Evolutionary conservation across 192 early-diverging fungal species (phyloP).

Genomic region (Rhizoclosmatium globosum): DNA sequence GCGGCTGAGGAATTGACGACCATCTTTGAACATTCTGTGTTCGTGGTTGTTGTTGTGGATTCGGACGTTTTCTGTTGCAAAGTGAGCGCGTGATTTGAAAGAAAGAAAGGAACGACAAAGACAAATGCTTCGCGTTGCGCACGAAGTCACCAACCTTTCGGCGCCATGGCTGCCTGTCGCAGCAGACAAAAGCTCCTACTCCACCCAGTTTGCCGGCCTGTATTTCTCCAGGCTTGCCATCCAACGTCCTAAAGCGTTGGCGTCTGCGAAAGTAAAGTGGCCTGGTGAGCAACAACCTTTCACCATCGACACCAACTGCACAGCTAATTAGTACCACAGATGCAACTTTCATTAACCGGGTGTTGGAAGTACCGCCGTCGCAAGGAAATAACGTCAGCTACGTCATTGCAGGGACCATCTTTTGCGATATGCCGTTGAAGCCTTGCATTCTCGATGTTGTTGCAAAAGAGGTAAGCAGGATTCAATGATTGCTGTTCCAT

Average conservation of each 20-base stretch:
- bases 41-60: too few relatives aligned
- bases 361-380: slow-evolving; percentile 74
- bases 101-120: too few relatives aligned
- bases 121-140: neutral
- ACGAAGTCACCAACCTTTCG: neutral
- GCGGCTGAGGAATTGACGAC: too few relatives aligned
- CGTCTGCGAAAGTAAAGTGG: slow-evolving; percentile 68
- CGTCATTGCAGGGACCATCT: slow-evolving; percentile 80
- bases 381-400: slow-evolving; percentile 55
- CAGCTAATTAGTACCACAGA: slow-evolving; percentile 4
- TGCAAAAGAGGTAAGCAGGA: slow-evolving; percentile 72
- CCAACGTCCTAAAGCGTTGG: slow-evolving; percentile 68
- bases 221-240: slow-evolving; percentile 80
- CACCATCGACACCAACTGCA: neutral
- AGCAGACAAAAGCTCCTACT: slow-evolving; percentile 53
- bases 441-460: slow-evolving; percentile 93
- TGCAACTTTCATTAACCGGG: slow-evolving; percentile 60
- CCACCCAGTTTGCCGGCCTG: slow-evolving; percentile 85
- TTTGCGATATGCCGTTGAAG: slow-evolving; percentile 85
- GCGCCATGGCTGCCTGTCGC: neutral
- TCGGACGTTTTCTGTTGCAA: too few relatives aligned
- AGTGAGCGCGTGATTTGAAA: too few relatives aligned
- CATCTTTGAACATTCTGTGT: too few relatives aligned
- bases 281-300: slow-evolving; percentile 1
- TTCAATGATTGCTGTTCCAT: slow-evolving; percentile 29